Evolutionary conservation across 139 green algal genomes (phyloP).

Genomic region (Picochlorum sp.): DNA sequence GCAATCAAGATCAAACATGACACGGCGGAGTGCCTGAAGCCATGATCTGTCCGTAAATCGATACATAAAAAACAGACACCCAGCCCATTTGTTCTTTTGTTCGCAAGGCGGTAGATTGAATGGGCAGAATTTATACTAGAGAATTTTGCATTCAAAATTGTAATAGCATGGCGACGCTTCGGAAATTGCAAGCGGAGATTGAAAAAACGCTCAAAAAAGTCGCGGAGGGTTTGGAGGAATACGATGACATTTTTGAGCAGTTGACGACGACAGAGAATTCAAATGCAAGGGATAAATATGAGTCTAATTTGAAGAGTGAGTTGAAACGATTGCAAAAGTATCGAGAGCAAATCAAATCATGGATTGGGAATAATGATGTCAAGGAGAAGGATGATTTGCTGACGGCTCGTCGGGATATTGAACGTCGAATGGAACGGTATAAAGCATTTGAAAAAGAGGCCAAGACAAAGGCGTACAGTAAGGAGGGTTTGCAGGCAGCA

Average conservation of each 20-base stretch:
- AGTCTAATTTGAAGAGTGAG: conserved; percentile 97
- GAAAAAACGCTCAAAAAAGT: conserved; percentile 90
- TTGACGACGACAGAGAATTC: conserved; percentile 84
- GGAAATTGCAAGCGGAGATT: conserved; percentile 92
- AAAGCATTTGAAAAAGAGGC: conserved; percentile 94
- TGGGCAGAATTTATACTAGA: too few relatives aligned
- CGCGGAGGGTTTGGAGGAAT: conserved; percentile 89
- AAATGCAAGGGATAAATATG: conserved; percentile 93
- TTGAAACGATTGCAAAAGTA: conserved; percentile 99
- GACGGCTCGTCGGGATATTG: conserved; percentile 82
- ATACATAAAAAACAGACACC: too few relatives aligned
- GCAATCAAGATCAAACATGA: too few relatives aligned
- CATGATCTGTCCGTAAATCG: too few relatives aligned
- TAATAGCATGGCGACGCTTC: conserved; percentile 53
- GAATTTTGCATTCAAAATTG: too few relatives aligned
- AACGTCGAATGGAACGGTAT: conserved; percentile 97
- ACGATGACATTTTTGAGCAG: conserved; percentile 32
- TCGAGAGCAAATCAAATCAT: conserved; percentile 97
- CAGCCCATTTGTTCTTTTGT: too few relatives aligned
- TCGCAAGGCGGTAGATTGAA: too few relatives aligned
- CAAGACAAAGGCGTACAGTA: conserved; percentile 93
- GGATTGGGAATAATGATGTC: conserved; percentile 82
- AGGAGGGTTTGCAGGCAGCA: conserved; percentile 65
- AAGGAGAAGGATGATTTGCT: conserved; percentile 90
- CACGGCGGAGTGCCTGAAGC: too few relatives aligned